Conservation (phyloP, 139 green algal genomes). For the Pycnococcus provasolii region DNA sequence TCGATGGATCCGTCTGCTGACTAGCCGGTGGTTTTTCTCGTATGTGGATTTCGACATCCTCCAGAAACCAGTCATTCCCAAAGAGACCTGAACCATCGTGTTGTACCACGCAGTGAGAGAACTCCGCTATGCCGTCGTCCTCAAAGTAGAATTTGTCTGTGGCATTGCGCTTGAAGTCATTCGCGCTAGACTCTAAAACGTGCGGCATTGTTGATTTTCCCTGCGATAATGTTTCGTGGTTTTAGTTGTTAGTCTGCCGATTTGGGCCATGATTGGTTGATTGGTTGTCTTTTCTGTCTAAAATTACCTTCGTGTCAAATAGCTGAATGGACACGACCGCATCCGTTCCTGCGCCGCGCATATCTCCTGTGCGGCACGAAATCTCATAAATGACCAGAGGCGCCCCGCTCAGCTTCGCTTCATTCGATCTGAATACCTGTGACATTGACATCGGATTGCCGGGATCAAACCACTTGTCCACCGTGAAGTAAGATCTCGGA, state of each 20-base stretch:
- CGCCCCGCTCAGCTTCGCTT: neutral
- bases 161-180: slow-evolving; percentile 39
- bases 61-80: neutral
- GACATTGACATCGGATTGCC: no score
- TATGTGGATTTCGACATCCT: no score
- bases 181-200: neutral
- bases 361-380: slow-evolving; percentile 32
- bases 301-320: slow-evolving; percentile 1
- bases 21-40: no score
- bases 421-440: neutral
- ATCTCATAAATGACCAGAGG: slow-evolving; percentile 18
- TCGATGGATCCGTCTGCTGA: no score
- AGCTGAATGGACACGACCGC: slow-evolving; percentile 35
- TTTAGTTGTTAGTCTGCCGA: slow-evolving; percentile 21
- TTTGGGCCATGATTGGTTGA: slow-evolving; percentile 39
- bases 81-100: neutral
- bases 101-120: neutral
- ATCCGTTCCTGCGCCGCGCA: slow-evolving; percentile 45
- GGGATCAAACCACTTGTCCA: slow-evolving; percentile 9
- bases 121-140: neutral
- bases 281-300: neutral
- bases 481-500: slow-evolving; percentile 7
- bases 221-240: neutral
- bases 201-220: neutral
- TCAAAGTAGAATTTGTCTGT: slow-evolving; percentile 2